Conservation (phyloP, 371 early-diverging fungal species). For the Rhizopus sp. region DNA sequence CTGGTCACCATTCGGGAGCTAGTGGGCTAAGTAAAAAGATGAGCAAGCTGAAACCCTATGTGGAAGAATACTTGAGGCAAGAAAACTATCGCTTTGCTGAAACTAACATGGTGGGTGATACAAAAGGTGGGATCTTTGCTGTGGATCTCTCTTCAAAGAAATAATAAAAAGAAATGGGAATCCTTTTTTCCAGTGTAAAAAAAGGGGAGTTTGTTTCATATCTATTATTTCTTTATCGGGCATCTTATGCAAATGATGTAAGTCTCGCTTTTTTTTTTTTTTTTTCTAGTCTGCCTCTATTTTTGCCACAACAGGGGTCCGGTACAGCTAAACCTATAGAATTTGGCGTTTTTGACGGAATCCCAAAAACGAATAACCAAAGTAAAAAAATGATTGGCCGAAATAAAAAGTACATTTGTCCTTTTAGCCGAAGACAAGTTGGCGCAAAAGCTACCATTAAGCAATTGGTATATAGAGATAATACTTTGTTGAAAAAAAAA, state of each 20-base stretch:
- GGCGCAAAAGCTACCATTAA: conserved; percentile 6
- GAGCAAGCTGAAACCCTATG: conserved; percentile 44
- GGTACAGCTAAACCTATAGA: conserved; percentile 9
- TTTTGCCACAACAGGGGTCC: no score
- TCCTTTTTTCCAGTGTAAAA: no score
- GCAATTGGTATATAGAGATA: conserved; percentile 1
- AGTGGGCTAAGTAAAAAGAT: conserved; percentile 42
- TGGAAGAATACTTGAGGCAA: conserved; percentile 34
- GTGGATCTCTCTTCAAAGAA: conserved; percentile 27
- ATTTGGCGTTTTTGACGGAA: conserved; percentile 7
- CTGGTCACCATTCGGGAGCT: conserved; percentile 52
- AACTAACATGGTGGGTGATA: conserved; percentile 44
- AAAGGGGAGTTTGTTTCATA: no score
- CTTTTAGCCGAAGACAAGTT: conserved; percentile 6
- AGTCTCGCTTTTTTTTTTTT: no score
- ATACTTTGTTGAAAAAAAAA: neutral
- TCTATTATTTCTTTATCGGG: neutral
- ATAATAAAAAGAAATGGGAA: conserved; percentile 10
- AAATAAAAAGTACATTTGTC: conserved; percentile 8
- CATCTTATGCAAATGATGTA: no score
- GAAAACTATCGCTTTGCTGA: conserved; percentile 46
- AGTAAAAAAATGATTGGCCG: conserved; percentile 7
- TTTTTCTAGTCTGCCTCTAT: neutral
- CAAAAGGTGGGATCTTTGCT: conserved; percentile 50
- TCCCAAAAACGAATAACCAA: conserved; percentile 4